Base-by-base conservation (phyloP, 139 green algal species). In the Desmodesmus armatus region DNA sequence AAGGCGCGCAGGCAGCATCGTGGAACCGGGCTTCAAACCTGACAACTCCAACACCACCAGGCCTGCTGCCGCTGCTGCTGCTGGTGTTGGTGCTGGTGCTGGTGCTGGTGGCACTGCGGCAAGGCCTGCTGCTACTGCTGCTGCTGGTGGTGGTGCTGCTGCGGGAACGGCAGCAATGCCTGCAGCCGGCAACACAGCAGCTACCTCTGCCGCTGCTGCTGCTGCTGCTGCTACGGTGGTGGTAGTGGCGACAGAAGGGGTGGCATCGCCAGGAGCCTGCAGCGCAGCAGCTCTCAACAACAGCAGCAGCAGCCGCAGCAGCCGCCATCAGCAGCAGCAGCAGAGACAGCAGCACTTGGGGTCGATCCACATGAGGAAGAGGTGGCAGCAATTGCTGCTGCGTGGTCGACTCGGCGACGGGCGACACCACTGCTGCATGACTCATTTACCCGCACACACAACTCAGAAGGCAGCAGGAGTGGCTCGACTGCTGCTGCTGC, bases 61-160 rank as follows among this genome's bases (percentile, higher is more conserved):
- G 6, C n/a, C 23, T 33, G 44, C 82, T 90, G 60, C 39, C 43
- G n/a, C 53, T 87, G 72, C 83, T 49, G 25, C 47, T 90, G 39
- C 76, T 44, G 44, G 49, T 37, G 67, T 40, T 4, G 51, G 65
- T 31, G 49, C 27, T 44, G 33, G 29, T 73, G 51, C 63, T 80
- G n/a, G 53, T 13, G 47, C 33, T 49, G 39, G 74, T 44, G 67
- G 35, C 27, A 37, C 67, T 51, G 67, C 67, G 29, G 3, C 33
- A 7, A 74, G n/a, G 82, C 73, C 73, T 51, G 72, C 75, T 82
- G 75, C 75, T 82, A 55, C 76, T 40, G 60, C 53, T 13, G 55
- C 55, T 41, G 37, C 55, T 82, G 76, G 37, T 27, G 76, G 25
- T 19, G 37, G 53, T 25, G 19, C 25, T 27, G 60, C 41, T 29